Percentiles rank a stretch among this genome's conserved stretches.
Evolutionary conservation across 2,329 filamentous ascomycete species (phyloP).

Genomic region (Epichloe scottii): DNA sequence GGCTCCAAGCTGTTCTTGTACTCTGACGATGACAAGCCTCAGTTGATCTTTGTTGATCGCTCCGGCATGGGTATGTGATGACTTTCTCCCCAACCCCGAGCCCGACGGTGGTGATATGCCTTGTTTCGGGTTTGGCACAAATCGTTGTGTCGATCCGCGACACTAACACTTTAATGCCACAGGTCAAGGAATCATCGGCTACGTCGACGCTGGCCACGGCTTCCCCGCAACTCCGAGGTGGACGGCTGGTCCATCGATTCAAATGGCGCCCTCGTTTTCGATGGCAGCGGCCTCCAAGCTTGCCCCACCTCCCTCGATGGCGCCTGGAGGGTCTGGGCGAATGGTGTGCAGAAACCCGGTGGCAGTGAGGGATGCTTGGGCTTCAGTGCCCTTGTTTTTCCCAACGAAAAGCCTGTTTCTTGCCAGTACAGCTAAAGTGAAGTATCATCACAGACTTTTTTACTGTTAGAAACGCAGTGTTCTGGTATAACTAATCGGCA

Average conservation of each 20-base stretch:
- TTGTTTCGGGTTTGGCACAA: too few relatives aligned
- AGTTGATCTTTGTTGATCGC: slow-evolving; percentile 41
- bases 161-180: slow-evolving; percentile 2
- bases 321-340: slow-evolving; percentile 29
- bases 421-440: slow-evolving; percentile 1
- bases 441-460: background rate
- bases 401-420: background rate
- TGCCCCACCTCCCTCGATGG: slow-evolving; percentile 35
- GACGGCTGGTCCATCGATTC: slow-evolving; percentile 33
- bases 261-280: slow-evolving; percentile 32
- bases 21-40: slow-evolving; percentile 24
- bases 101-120: too few relatives aligned
- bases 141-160: background rate
- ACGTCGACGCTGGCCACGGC: slow-evolving; percentile 32
- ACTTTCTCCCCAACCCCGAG: too few relatives aligned
- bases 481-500: background rate
- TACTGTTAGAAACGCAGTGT: background rate
- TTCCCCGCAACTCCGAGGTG: slow-evolving; percentile 30
- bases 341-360: background rate
- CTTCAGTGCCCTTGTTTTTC: background rate
- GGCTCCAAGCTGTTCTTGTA: slow-evolving; percentile 36
- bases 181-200: slow-evolving; percentile 42
- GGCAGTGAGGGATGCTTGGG: background rate
- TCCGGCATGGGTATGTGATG: slow-evolving; percentile 41
- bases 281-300: slow-evolving; percentile 32